phyloP scores from a whole-genome alignment of 768 basidiomycete species.

The Xanthoconium purpureum region DNA sequence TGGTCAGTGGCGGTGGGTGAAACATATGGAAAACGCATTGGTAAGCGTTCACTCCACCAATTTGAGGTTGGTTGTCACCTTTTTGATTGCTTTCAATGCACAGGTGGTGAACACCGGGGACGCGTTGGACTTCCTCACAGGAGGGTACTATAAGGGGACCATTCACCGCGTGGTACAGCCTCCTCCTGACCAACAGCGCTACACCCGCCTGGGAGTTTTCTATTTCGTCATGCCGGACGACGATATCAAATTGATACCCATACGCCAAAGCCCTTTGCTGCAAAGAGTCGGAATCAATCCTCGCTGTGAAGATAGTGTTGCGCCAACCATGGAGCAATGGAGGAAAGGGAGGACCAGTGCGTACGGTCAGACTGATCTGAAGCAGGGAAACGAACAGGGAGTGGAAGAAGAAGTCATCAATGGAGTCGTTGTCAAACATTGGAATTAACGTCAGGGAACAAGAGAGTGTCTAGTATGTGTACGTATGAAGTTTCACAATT shows the following conservation, averaged over 20 bases:
- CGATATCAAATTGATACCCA: slow-evolving; percentile 43
- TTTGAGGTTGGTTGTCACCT: background rate
- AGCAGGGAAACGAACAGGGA: slow-evolving; percentile 37
- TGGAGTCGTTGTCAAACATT: slow-evolving; percentile 58
- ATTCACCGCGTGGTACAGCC: slow-evolving; percentile 62
- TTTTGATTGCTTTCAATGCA: background rate
- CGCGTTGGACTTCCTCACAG: slow-evolving; percentile 56
- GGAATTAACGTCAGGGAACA: slow-evolving; percentile 37
- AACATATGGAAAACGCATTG: slow-evolving; percentile 55
- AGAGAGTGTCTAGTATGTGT: background rate
- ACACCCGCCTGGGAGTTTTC: slow-evolving; percentile 53
- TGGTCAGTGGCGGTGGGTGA: slow-evolving; percentile 56
- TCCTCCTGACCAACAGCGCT: slow-evolving; percentile 46
- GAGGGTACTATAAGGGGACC: slow-evolving; percentile 57
- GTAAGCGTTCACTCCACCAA: slow-evolving; percentile 27
- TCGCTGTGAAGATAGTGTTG: slow-evolving; percentile 36
- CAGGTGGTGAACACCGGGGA: slow-evolving; percentile 63
- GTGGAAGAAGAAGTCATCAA: slow-evolving; percentile 56
- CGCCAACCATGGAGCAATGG: slow-evolving; percentile 54
- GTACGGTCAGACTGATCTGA: slow-evolving; percentile 50
- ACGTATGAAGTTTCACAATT: no score
- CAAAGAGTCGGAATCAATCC: slow-evolving; percentile 41
- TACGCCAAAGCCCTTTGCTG: slow-evolving; percentile 47
- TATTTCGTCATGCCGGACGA: slow-evolving; percentile 58
- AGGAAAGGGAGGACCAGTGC: slow-evolving; percentile 48